Percentiles rank a stretch among this genome's conserved stretches.
Evolutionary conservation across 2,329 filamentous ascomycete species (phyloP).

Genomic region (Colletotrichum plurivorum): DNA sequence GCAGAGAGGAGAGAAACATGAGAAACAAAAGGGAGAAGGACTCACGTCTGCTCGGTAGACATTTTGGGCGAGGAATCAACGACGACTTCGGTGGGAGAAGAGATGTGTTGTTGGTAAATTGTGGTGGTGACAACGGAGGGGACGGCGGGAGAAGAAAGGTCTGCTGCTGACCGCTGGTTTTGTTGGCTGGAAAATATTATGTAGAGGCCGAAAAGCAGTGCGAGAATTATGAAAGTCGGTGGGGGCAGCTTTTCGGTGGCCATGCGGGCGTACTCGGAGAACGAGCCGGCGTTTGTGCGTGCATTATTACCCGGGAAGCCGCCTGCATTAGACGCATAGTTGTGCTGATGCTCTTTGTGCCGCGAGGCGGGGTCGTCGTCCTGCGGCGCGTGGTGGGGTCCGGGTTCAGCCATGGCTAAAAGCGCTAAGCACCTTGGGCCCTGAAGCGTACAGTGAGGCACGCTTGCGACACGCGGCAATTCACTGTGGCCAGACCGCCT

Average conservation of each 20-base stretch:
- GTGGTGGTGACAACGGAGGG: constrained; percentile 39
- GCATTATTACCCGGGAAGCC: constrained; percentile 9
- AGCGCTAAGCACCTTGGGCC: constrained; percentile 7
- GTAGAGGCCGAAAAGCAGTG: constrained; percentile 54
- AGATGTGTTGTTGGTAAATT: constrained; percentile 43
- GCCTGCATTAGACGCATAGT: constrained; percentile 27
- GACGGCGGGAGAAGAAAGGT: constrained; percentile 45
- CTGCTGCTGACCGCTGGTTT: constrained; percentile 41
- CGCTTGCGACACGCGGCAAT: constrained; percentile 12
- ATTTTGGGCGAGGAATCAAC: constrained; percentile 63
- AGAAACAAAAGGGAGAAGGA: constrained; percentile 44
- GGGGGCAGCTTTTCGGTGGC: constrained; percentile 58
- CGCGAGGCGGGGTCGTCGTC: constrained; percentile 51
- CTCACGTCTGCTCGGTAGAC: constrained; percentile 92
- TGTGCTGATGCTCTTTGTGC: constrained; percentile 42
- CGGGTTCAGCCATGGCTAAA: constrained; percentile 44
- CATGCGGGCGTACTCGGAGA: constrained; percentile 43
- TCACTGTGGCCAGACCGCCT: constrained; percentile 22
- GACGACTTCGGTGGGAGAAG: constrained; percentile 41
- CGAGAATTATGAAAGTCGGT: constrained; percentile 58
- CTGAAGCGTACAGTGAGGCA: constrained; percentile 23
- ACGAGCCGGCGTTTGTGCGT: constrained; percentile 17
- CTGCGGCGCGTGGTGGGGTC: constrained; percentile 48
- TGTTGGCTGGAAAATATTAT: constrained; percentile 50
- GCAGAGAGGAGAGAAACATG: neutral